Evolutionary conservation across 2,329 filamentous ascomycete genomes (phyloP), one percentile per base, ranked within the genome.

Genomic region (Fusarium decemcellulare): DNA sequence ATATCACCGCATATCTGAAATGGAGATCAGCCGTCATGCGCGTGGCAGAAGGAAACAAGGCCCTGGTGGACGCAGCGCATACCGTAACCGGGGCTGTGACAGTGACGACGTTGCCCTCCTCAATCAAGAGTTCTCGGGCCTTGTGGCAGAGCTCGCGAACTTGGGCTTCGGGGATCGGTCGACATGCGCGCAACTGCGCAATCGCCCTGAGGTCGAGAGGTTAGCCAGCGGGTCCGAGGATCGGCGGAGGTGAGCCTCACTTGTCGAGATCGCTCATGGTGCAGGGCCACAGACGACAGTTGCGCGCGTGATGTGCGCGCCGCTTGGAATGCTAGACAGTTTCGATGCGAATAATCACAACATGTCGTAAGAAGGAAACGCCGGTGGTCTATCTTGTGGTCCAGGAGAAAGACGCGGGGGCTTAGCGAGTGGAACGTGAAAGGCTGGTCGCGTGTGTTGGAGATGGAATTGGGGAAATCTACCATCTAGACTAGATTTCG

Each of bases 101-200:
- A 16, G 93, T 94, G 70, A 98, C 95, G 53, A 98, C 95, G 79
- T 99, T 98, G 71, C 94, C 95, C 83, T 99, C 96, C 81, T 98
- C 96, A 67, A 99, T 97, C 71, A 99, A 84, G 58, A 99, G 88
- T 84, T 99, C 96, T 70, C 96, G 90, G 55, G 96, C 96, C 79
- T 98, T 98, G 86, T 98, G 95, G 83, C 96, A 98, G 74, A 99
- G 88, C 83, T 99, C 95, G 78, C 95, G 92, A 66, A 99, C 97
- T 83, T 98, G 93, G 42, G 91, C 87, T 84, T 99, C 96, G 67
- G 96, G 95, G 74, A 99, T 99, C 59, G 95, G 95, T 67, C 95
- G 93, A 83, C 96, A 99, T 78, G 94, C 93, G 85, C 96, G 94
- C 78, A 99, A 87, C 82, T 98, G 95, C 80, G 93, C 92, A 78